Conservation (phyloP, 768 basidiomycete species). For the Amanita pallidorosea region DNA sequence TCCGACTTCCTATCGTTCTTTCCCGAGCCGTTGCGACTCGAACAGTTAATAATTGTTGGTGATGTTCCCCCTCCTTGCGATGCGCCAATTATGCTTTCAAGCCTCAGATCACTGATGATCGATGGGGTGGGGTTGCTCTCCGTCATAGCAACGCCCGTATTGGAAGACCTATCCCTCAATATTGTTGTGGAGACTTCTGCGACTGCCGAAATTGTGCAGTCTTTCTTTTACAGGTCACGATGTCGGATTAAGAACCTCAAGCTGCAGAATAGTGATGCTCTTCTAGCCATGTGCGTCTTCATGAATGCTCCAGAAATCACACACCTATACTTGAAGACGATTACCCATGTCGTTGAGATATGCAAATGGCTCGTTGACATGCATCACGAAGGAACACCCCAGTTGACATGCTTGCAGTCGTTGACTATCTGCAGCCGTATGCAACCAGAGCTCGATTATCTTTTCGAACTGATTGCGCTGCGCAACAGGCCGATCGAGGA, state of each 20-base stretch:
- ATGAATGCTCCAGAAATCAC: not conserved
- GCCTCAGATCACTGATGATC: not conserved
- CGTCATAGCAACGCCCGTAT: not conserved
- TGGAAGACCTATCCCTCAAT: not conserved
- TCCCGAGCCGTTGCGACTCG: not conserved
- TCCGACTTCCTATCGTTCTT: not conserved
- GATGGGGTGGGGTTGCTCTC: not conserved
- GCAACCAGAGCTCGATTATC: too few species aligned
- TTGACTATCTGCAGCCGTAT: not conserved
- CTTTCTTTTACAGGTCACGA: not conserved
- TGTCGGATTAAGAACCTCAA: not conserved
- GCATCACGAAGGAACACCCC: not conserved
- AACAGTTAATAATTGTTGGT: not conserved
- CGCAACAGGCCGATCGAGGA: too few species aligned
- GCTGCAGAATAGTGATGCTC: not conserved
- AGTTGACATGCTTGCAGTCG: not conserved
- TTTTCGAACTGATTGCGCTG: too few species aligned
- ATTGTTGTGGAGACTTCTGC: not conserved
- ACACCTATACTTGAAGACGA: not conserved
- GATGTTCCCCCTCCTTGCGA: not conserved
- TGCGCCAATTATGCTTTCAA: not conserved
- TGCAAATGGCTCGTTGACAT: not conserved
- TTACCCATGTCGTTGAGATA: not conserved
- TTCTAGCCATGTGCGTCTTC: not conserved
- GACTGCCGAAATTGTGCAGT: not conserved